A percentile compares a stretch with the other conserved stretches of the same genome.
Evolutionary conservation across 306 rosid genomes (phyloP).

Genomic region (Rosa multiflora): DNA sequence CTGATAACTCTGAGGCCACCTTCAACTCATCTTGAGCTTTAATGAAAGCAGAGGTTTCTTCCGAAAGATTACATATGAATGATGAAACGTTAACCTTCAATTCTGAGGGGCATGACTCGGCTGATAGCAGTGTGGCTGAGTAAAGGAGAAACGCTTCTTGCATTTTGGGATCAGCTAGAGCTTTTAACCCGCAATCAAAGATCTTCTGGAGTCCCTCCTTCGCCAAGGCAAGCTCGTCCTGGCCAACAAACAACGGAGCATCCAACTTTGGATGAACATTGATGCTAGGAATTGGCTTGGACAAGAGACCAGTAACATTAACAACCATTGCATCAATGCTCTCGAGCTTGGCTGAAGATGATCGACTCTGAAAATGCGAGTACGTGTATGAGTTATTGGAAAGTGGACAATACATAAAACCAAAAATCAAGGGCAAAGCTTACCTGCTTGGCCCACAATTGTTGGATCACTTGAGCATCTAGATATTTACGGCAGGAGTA

Average conservation of each 20-base stretch:
- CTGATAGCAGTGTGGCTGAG: no score
- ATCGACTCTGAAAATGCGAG: not conserved
- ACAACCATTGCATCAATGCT: not conserved
- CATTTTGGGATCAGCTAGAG: not conserved
- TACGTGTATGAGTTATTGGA: no score
- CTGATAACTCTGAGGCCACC: not conserved
- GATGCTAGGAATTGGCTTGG: not conserved
- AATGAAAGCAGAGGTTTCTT: not conserved
- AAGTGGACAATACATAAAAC: no score
- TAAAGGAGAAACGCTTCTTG: not conserved
- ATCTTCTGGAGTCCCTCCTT: not conserved
- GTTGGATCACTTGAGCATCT: no score
- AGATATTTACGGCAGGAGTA: no score
- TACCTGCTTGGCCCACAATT: no score
- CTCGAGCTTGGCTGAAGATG: not conserved
- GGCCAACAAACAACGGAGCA: not conserved
- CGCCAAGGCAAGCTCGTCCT: not conserved
- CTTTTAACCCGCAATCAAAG: not conserved
- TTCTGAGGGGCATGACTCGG: no score
- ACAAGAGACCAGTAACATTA: not conserved
- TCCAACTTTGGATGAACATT: not conserved
- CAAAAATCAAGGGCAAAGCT: no score
- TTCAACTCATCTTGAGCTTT: constrained; percentile 4
- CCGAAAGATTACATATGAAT: not conserved
- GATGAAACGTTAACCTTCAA: not conserved